Evolutionary conservation across 306 rosid genomes (phyloP).

Genomic region (Hylodesmum podocarpum): DNA sequence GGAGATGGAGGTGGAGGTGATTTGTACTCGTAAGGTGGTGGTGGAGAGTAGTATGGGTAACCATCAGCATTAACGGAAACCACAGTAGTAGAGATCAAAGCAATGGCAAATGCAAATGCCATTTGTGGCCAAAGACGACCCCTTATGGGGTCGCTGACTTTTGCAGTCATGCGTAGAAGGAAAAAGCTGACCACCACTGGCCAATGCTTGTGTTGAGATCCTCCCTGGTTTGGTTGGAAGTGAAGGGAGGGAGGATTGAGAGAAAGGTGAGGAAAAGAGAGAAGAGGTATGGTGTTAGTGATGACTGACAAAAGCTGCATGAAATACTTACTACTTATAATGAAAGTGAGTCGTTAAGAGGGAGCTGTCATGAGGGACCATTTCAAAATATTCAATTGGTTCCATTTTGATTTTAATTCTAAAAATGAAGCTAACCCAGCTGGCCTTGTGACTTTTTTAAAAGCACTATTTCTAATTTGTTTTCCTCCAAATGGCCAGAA

Average conservation of each 20-base stretch:
- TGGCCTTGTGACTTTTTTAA: conserved; percentile 41
- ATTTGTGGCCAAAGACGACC: conserved; percentile 71
- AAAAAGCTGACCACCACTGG: conserved; percentile 17
- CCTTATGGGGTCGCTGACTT: conserved; percentile 65
- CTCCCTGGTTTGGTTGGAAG: conserved; percentile 24
- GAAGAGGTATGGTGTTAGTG: conserved; percentile 15
- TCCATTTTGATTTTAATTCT: conserved; percentile 25
- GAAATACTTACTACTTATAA: conserved; percentile 46
- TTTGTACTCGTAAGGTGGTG: conserved; percentile 46
- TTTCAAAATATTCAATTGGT: conserved; percentile 40
- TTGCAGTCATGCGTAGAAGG: conserved; percentile 45
- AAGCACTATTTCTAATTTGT: neutral
- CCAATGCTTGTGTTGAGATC: conserved; percentile 37
- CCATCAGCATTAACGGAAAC: conserved; percentile 68
- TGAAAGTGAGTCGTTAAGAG: conserved; percentile 51
- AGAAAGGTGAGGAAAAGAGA: neutral
- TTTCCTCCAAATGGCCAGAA: conserved; percentile 33
- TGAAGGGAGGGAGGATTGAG: neutral
- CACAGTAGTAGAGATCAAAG: conserved; percentile 56
- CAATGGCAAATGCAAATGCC: conserved; percentile 64
- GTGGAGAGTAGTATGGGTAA: conserved; percentile 72
- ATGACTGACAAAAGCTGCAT: conserved; percentile 40
- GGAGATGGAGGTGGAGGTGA: conserved; percentile 33
- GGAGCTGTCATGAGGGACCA: conserved; percentile 68
- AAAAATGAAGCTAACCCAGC: conserved; percentile 46